Evolutionary conservation across 768 basidiomycete species (phyloP).

Genomic region (Termitomyces sp.): DNA sequence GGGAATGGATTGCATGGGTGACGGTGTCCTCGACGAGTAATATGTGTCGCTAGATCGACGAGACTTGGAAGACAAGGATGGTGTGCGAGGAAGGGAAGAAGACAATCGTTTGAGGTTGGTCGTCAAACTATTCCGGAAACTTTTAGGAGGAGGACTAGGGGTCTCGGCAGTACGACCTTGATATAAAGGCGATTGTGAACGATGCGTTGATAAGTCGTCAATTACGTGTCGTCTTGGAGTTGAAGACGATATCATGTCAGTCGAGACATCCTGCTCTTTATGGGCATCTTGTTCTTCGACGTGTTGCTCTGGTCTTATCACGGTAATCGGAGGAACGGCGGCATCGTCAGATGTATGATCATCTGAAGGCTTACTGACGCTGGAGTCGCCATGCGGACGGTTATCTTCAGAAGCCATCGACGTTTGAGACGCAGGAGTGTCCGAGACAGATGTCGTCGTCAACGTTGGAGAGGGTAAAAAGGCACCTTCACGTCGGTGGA

Average conservation of each 20-base stretch:
- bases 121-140: conserved; percentile 41
- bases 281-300: conserved; percentile 10
- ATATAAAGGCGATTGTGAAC: conserved; percentile 14
- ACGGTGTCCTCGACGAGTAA: conserved; percentile 31
- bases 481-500: conserved; percentile 59
- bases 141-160: conserved; percentile 47
- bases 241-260: conserved; percentile 9
- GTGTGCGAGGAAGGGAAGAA: conserved; percentile 61
- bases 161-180: conserved; percentile 15
- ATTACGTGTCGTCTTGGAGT: conserved; percentile 12
- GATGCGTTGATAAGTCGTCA: conserved; percentile 8
- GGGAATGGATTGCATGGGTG: conserved; percentile 14
- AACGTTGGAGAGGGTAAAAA: conserved; percentile 41
- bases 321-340: conserved; percentile 27
- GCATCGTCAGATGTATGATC: conserved; percentile 10
- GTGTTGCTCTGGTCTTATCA: conserved; percentile 24
- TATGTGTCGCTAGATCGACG: conserved; percentile 22
- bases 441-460: conserved; percentile 9
- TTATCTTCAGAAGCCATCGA: conserved; percentile 1
- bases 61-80: conserved; percentile 48
- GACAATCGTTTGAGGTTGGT: conserved; percentile 38
- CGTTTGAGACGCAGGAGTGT: conserved; percentile 5
- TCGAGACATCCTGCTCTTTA: conserved; percentile 1
- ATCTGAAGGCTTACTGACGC: neutral
- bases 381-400: conserved; percentile 4